A percentile compares a stretch with the other conserved stretches of the same genome.
Evolutionary conservation across 345 rosid genomes (phyloP).

Genomic region (Sonneratia alba): DNA sequence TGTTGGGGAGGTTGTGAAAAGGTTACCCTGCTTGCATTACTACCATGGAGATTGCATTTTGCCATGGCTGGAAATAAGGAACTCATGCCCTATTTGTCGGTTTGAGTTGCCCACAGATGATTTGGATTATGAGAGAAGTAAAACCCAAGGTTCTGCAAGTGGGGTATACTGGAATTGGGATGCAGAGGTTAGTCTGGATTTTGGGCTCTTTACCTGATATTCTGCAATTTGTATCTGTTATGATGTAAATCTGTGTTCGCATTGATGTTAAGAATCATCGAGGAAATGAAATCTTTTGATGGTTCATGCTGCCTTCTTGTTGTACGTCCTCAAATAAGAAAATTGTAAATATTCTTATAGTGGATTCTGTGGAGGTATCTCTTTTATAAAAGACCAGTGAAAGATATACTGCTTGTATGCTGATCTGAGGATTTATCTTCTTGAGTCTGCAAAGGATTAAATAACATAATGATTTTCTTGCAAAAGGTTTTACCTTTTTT

Average conservation of each 20-base stretch:
- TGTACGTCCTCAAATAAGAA: background rate
- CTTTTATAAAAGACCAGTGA: background rate
- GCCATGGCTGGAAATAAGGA: constrained; percentile 43
- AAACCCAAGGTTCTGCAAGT: constrained; percentile 9
- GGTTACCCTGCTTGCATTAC: constrained; percentile 39
- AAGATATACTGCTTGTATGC: background rate
- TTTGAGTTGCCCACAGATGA: constrained; percentile 49
- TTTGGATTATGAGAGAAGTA: constrained; percentile 30
- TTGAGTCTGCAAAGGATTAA: background rate
- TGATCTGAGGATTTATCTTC: background rate
- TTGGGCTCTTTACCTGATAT: constrained; percentile 17
- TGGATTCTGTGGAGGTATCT: background rate
- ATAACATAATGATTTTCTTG: too few relatives aligned
- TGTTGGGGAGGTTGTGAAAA: constrained; percentile 28
- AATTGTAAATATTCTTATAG: background rate
- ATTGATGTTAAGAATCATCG: background rate
- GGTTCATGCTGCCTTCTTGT: background rate
- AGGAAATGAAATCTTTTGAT: background rate
- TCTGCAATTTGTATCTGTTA: background rate
- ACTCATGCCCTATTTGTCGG: constrained; percentile 47
- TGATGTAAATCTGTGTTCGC: constrained; percentile 2
- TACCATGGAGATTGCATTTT: constrained; percentile 43
- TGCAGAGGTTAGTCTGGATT: constrained; percentile 15
- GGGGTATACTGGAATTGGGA: constrained; percentile 9
- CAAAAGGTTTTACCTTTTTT: background rate